Percentiles rank a stretch among this genome's conserved stretches.
These are phyloP conservation scores for Acanthamoeba healyi DNA, from an alignment of 208 protist species.

Conservation along the genomic window DNA sequence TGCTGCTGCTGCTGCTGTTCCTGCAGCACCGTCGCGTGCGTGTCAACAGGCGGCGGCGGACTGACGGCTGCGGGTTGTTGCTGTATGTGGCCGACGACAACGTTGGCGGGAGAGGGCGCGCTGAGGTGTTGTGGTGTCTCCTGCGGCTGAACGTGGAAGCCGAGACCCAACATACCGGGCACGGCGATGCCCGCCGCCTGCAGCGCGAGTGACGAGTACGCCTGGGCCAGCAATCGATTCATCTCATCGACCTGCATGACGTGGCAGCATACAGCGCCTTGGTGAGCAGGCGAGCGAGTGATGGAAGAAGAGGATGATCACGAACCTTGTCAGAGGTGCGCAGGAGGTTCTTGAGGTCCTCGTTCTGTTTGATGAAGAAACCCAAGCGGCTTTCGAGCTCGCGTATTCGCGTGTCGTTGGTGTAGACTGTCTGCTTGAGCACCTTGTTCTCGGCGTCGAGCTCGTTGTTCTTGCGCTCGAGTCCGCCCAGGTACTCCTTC, in stretches of 20 bases:
- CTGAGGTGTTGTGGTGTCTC: background rate
- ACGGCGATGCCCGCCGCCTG: conserved; percentile 20
- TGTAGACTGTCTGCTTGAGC: conserved; percentile 63
- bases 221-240: conserved; percentile 39
- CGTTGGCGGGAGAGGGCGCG: background rate
- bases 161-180: background rate
- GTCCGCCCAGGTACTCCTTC: conserved; percentile 47
- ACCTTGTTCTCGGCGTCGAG: conserved; percentile 72
- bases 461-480: conserved; percentile 39
- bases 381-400: conserved; percentile 42
- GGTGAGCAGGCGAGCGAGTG: background rate
- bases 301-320: background rate
- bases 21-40: too few species aligned
- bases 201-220: conserved; percentile 32
- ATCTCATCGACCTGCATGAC: conserved; percentile 53
- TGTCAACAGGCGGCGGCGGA: background rate
- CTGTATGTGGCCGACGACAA: too few species aligned
- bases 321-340: conserved; percentile 23
- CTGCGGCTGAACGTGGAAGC: background rate
- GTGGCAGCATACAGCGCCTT: too few species aligned
- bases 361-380: conserved; percentile 70
- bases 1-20: background rate
- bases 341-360: conserved; percentile 56
- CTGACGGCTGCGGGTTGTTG: background rate
- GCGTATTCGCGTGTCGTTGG: conserved; percentile 24